These are phyloP conservation scores for Stemphylium beticola DNA, from an alignment of 2,329 filamentous ascomycete genomes.

Conservation along the genomic window DNA sequence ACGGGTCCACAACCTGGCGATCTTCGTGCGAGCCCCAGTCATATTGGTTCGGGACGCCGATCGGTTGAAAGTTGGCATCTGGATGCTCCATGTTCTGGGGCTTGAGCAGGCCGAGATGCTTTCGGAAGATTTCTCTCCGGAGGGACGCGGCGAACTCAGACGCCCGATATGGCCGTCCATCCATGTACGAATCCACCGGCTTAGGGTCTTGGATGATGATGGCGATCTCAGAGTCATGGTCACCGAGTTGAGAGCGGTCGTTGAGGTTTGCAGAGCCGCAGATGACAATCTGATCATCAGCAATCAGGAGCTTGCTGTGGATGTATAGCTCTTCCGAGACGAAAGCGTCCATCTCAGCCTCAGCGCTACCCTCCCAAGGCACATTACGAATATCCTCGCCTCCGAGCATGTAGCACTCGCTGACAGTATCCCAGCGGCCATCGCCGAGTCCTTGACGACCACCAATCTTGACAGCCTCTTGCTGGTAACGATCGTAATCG, in stretches of 20 bases:
- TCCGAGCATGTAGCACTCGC: constrained; percentile 81
- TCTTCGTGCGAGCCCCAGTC: constrained; percentile 57
- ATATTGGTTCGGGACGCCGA: constrained; percentile 62
- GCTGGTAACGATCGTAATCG: constrained; percentile 74
- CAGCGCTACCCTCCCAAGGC: constrained; percentile 63
- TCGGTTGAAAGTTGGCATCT: constrained; percentile 63
- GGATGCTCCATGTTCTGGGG: constrained; percentile 71
- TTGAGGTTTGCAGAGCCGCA: constrained; percentile 78
- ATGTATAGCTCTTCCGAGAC: constrained; percentile 69
- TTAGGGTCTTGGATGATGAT: constrained; percentile 83
- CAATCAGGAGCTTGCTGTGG: constrained; percentile 76
- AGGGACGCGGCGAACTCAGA: constrained; percentile 79
- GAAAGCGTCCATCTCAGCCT: constrained; percentile 66
- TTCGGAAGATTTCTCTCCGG: constrained; percentile 84
- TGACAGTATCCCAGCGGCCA: constrained; percentile 75
- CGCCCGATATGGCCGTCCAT: constrained; percentile 73
- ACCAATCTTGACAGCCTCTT: constrained; percentile 64
- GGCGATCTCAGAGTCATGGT: constrained; percentile 88
- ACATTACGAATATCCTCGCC: constrained; percentile 72
- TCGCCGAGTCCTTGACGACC: constrained; percentile 53
- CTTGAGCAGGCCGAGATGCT: constrained; percentile 84
- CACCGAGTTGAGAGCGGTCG: constrained; percentile 77
- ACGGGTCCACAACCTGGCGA: constrained; percentile 72
- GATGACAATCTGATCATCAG: constrained; percentile 81
- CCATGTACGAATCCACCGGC: constrained; percentile 73